Evolutionary conservation across 1,284 basidiomycete species (phyloP).

Genomic region (Ceratobasidium sp.): DNA sequence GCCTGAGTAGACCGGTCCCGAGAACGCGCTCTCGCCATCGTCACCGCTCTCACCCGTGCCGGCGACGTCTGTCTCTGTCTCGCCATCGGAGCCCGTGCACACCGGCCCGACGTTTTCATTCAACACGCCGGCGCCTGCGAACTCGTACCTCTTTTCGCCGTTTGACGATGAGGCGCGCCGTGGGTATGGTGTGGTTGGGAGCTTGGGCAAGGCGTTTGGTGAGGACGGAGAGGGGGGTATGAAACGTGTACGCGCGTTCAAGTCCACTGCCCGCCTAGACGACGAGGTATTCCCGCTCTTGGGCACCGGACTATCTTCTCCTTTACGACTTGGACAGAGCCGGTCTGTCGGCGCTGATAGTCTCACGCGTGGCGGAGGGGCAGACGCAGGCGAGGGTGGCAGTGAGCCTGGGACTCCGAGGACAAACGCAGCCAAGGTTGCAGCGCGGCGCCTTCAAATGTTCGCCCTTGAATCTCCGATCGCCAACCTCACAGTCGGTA

Average conservation of each 20-base stretch:
- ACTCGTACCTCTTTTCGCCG: conserved; percentile 35
- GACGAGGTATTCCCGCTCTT: conserved; percentile 38
- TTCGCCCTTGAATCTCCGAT: conserved; percentile 44
- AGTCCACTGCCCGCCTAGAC: conserved; percentile 35
- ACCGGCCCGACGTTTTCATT: conserved; percentile 40
- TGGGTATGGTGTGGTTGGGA: conserved; percentile 34
- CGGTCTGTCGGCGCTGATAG: conserved; percentile 34
- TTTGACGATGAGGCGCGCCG: conserved; percentile 41
- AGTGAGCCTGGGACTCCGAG: conserved; percentile 43
- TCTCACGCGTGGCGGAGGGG: conserved; percentile 18
- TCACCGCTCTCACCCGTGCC: conserved; percentile 44
- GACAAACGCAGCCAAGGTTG: conserved; percentile 44
- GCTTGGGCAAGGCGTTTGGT: conserved; percentile 43
- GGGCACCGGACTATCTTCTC: conserved; percentile 28
- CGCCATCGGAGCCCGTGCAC: conserved; percentile 40
- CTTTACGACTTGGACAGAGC: conserved; percentile 24
- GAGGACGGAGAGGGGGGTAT: conserved; percentile 34
- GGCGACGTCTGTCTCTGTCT: conserved; percentile 25
- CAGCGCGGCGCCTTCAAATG: conserved; percentile 39
- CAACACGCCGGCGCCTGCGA: conserved; percentile 13
- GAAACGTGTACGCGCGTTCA: conserved; percentile 42
- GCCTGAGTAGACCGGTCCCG: conserved; percentile 24
- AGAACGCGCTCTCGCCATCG: conserved; percentile 38
- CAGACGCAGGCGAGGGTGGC: conserved; percentile 28
- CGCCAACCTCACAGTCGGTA: conserved; percentile 22